Base-by-base conservation (phyloP, 208 protist species). In the Tritrichomonas foetus region DNA sequence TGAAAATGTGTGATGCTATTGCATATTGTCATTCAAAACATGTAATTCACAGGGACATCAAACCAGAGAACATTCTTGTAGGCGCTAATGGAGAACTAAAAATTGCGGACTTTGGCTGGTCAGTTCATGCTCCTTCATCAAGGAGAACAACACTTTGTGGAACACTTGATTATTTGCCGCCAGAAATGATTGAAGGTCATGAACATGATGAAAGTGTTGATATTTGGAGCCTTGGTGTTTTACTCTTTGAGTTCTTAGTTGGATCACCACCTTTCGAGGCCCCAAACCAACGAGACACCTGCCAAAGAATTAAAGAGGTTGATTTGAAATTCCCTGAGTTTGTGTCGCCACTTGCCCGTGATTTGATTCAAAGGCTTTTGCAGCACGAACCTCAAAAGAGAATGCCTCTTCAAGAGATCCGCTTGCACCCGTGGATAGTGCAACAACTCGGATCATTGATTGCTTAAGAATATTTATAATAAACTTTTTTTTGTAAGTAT, bases 71-170 rank as follows among this genome's bases (percentile, higher is more conserved):
- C 92, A 94, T 97, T 9, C 95, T 97, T 0, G 74, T 98, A 25
- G 96, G 95, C 49, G 20, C 93, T 5, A 95, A 96, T 78, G 95
- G 95, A 30, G 94, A 99, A 94, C 96, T 99, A 74, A 99, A 99
- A 95, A 98, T 99, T n/a, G 98, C 98, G 5, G 99, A 99, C 95
- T 99, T 99, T 97, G 99, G 99, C 33, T 99, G 98, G 98, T 98
- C 97, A 8, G 98, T 99, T 64, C 98, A 99, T 95, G 97, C 98
- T 92, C 98, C 98, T 14, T 96, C 97, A 41, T 97, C 97, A 78
- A 95, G 97, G 1, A 50, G 78, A 39, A 69, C 16, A n/a, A 69
- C 64, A n/a, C 16, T 72, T n/a, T 72, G 20, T 30, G 66, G 66
- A 72, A 72, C 66, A 72, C 33, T 13, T 13, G 25, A 13, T 36